Percentiles rank a stretch among this genome's conserved stretches.
These are phyloP conservation scores for Raffaelea albimanens DNA, from an alignment of 2,329 filamentous ascomycete genomes.

Conservation along the genomic window DNA sequence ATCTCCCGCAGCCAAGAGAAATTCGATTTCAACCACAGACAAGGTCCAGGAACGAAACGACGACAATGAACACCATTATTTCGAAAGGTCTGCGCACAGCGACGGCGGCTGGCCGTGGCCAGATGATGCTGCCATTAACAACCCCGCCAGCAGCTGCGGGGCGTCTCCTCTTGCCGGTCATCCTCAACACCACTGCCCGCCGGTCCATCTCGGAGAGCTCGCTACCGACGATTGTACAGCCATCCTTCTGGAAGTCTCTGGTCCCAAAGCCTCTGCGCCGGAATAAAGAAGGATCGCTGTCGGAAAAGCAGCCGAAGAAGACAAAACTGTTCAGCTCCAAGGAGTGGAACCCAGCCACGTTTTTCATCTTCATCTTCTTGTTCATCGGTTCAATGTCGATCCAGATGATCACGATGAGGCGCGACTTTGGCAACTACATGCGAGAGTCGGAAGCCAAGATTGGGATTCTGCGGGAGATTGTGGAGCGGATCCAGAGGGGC, in stretches of 20 bases:
- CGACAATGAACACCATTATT: not conserved
- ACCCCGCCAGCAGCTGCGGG: too few species aligned
- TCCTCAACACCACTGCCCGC: too few species aligned
- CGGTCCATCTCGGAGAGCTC: slow-evolving; percentile 8
- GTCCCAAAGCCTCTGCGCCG: slow-evolving; percentile 58
- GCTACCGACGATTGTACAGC: slow-evolving; percentile 18
- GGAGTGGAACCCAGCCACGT: slow-evolving; percentile 73
- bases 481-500: slow-evolving; percentile 59
- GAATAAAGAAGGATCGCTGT: slow-evolving; percentile 22
- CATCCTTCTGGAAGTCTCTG: slow-evolving; percentile 59
- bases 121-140: not conserved
- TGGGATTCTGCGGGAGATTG: slow-evolving; percentile 62
- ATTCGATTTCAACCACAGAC: too few species aligned
- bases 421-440: slow-evolving; percentile 62
- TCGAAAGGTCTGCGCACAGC: slow-evolving; percentile 1
- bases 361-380: slow-evolving; percentile 72
- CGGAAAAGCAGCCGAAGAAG: slow-evolving; percentile 15
- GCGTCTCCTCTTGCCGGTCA: not conserved
- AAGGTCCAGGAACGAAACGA: not conserved
- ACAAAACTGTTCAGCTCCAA: slow-evolving; percentile 39
- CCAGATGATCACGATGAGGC: slow-evolving; percentile 74
- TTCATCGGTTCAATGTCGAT: slow-evolving; percentile 95
- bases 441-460: slow-evolving; percentile 75
- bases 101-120: not conserved
- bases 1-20: too few species aligned